phyloP scores from a whole-genome alignment of 345 rosid species.

The Salix arbutifolia region DNA sequence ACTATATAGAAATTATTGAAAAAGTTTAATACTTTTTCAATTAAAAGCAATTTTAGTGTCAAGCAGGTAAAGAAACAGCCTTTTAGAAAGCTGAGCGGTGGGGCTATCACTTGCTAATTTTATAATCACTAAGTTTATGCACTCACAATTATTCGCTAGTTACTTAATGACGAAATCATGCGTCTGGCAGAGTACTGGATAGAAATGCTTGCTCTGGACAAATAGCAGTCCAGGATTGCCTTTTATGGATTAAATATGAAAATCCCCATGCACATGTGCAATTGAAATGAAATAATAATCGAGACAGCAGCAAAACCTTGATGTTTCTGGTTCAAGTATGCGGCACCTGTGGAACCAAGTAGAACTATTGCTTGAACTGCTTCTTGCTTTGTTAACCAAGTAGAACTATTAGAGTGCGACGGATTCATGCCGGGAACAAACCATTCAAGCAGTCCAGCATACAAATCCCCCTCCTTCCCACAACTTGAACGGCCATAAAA shows the following conservation, averaged over 20 bases:
- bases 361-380: too few relatives aligned
- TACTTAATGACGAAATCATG: not conserved
- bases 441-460: not conserved
- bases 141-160: not conserved
- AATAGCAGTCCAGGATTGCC: too few relatives aligned
- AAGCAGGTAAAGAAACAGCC: conserved; percentile 2
- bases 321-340: not conserved
- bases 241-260: too few relatives aligned
- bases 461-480: not conserved
- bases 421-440: too few relatives aligned
- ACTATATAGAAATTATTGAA: too few relatives aligned
- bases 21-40: too few relatives aligned
- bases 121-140: not conserved
- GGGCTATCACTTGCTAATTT: not conserved
- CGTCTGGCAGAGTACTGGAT: not conserved
- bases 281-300: not conserved
- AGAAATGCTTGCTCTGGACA: too few relatives aligned
- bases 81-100: conserved; percentile 3
- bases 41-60: too few relatives aligned
- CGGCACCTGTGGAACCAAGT: not conserved
- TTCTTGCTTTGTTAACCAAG: too few relatives aligned
- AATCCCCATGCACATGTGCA: conserved; percentile 28
- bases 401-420: too few relatives aligned
- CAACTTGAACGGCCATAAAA: not conserved
- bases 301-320: not conserved